These are phyloP conservation scores for Sanghuangporus weigelae DNA, from an alignment of 1,284 basidiomycete species.

Conservation along the genomic window DNA sequence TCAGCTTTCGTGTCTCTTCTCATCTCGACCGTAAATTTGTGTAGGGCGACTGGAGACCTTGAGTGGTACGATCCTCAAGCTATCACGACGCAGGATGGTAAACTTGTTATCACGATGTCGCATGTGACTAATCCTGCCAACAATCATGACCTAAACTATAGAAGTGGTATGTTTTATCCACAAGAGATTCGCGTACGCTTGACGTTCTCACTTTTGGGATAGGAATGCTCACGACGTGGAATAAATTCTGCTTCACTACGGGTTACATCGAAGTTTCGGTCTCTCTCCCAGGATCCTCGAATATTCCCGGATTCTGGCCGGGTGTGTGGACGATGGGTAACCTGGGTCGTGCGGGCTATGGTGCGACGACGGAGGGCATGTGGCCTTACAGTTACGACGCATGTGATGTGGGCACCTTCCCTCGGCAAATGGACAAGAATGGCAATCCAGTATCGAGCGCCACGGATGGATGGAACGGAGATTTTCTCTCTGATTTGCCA, in stretches of 20 bases:
- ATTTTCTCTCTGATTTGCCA: slow-evolving; percentile 43
- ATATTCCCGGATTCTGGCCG: slow-evolving; percentile 69
- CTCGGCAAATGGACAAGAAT: slow-evolving; percentile 61
- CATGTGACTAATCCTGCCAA: slow-evolving; percentile 35
- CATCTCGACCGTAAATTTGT: slow-evolving; percentile 33
- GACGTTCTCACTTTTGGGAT: slow-evolving; percentile 4
- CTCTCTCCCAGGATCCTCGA: slow-evolving; percentile 72
- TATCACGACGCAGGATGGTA: slow-evolving; percentile 65
- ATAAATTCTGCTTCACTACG: slow-evolving; percentile 91
- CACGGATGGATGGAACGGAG: slow-evolving; percentile 45
- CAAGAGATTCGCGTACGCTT: slow-evolving; percentile 4
- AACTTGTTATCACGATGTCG: slow-evolving; percentile 70
- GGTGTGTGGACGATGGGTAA: slow-evolving; percentile 48
- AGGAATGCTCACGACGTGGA: slow-evolving; percentile 82
- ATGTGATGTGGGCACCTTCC: slow-evolving; percentile 83
- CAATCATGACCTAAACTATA: slow-evolving; percentile 72
- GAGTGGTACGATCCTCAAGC: slow-evolving; percentile 83
- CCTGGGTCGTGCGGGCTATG: slow-evolving; percentile 53
- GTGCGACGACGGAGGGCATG: slow-evolving; percentile 51
- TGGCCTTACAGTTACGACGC: slow-evolving; percentile 83
- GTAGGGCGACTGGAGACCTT: slow-evolving; percentile 68
- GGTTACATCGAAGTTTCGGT: slow-evolving; percentile 83
- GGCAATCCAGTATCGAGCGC: slow-evolving; percentile 45
- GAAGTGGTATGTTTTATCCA: slow-evolving; percentile 50
- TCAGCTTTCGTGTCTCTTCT: background rate